A percentile compares a stretch with the other conserved stretches of the same genome.
Conservation (phyloP, 148 eudicot species). For the Silene conica region DNA sequence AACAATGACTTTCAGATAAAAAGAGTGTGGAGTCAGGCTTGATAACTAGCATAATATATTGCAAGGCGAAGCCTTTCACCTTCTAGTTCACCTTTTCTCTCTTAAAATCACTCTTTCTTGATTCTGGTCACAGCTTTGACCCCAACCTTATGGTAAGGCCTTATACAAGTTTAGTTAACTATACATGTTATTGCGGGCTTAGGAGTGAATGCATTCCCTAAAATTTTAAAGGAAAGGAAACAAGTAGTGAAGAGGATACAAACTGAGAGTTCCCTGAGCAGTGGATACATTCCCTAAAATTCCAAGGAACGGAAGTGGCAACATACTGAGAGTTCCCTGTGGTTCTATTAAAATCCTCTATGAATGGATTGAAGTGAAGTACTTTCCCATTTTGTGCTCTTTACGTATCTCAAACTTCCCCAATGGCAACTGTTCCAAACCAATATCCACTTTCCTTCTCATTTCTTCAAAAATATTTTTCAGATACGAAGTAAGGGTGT, state of each 20-base stretch:
- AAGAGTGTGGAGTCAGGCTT: neutral
- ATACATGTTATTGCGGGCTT: neutral
- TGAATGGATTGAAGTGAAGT: neutral
- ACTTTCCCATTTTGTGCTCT: neutral
- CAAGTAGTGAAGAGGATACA: neutral
- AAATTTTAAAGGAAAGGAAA: neutral
- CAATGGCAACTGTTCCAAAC: neutral
- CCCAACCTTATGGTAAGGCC: neutral
- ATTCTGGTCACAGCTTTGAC: neutral
- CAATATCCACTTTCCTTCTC: neutral
- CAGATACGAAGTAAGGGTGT: neutral
- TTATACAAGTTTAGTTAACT: neutral
- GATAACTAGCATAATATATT: neutral
- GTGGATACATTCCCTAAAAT: neutral
- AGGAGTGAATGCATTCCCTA: neutral
- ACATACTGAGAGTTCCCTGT: neutral
- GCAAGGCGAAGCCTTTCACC: neutral
- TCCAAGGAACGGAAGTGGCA: neutral
- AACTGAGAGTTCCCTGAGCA: neutral
- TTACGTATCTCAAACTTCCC: neutral
- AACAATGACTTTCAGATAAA: neutral
- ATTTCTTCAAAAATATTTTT: conserved; percentile 3
- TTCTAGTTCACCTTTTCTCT: neutral
- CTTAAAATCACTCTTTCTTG: neutral
- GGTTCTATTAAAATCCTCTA: neutral